Percentiles rank a stretch among this genome's conserved stretches.
These are phyloP conservation scores for Monilinia aucupariae DNA, from an alignment of 2,329 filamentous ascomycete species.

Conservation along the genomic window DNA sequence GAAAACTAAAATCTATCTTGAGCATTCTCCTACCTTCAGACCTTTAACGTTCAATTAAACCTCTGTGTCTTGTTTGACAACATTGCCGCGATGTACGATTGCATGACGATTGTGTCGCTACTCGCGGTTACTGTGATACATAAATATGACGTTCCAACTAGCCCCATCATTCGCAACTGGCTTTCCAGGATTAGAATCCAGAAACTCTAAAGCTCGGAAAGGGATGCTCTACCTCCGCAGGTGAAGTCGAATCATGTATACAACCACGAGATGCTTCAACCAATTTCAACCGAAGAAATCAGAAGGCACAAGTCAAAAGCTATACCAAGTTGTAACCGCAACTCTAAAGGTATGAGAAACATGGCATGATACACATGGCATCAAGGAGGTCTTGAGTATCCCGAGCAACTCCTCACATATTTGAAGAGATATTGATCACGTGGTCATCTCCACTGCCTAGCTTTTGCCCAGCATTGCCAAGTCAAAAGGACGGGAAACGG, in stretches of 20 bases:
- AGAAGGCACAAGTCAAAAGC: background rate
- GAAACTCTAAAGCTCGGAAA: background rate
- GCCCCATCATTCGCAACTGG: background rate
- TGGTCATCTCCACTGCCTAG: background rate
- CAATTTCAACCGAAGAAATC: too few relatives aligned
- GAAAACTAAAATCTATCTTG: background rate
- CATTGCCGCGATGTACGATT: conserved; percentile 6
- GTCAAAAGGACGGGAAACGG: background rate
- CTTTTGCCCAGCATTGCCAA: conserved; percentile 3
- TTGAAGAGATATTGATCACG: background rate
- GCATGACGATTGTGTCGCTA: background rate
- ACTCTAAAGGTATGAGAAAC: background rate
- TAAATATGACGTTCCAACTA: background rate
- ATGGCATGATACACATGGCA: background rate
- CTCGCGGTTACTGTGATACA: background rate
- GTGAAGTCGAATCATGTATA: background rate
- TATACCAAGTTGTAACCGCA: too few relatives aligned
- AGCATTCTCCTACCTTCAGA: background rate
- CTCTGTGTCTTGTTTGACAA: conserved; percentile 1
- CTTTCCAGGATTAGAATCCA: background rate
- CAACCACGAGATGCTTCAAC: background rate
- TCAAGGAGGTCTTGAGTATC: background rate
- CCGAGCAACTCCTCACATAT: background rate
- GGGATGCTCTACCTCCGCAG: background rate
- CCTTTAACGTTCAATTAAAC: background rate